Conservation (phyloP, 495 filamentous ascomycete species). For the Daldinia childiae region DNA sequence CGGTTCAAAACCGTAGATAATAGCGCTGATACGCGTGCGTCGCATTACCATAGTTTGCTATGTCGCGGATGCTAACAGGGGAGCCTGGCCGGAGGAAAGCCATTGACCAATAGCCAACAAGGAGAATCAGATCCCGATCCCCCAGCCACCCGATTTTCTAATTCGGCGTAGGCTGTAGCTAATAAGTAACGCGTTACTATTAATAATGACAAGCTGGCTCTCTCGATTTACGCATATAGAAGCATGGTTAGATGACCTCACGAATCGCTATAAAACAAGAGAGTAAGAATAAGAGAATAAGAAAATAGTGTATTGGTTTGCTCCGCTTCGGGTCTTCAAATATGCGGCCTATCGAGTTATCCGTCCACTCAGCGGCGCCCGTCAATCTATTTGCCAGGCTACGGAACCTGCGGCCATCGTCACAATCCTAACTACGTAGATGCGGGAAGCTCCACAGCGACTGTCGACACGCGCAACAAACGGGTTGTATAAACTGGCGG, state of each 20-base stretch:
- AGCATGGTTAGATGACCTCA: constrained; percentile 12
- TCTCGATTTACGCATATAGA: constrained; percentile 11
- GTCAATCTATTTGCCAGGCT: constrained; percentile 39
- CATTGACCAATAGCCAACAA: constrained; percentile 39
- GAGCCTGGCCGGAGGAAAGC: constrained; percentile 29
- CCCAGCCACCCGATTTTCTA: constrained; percentile 43
- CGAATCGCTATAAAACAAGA: constrained; percentile 23
- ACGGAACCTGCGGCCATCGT: constrained; percentile 39
- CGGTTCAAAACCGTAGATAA: constrained; percentile 10
- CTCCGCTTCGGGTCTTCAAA: constrained; percentile 23
- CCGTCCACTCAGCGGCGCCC: constrained; percentile 31
- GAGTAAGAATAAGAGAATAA: background rate
- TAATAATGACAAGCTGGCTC: constrained; percentile 39
- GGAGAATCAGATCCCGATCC: constrained; percentile 37
- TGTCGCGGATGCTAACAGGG: constrained; percentile 38
- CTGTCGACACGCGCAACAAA: constrained; percentile 40
- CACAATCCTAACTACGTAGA: constrained; percentile 33
- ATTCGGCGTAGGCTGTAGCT: constrained; percentile 27
- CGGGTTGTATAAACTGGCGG: constrained; percentile 34
- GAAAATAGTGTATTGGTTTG: constrained; percentile 1
- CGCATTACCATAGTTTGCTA: constrained; percentile 41
- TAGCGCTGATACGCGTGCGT: constrained; percentile 24
- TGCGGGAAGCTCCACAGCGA: constrained; percentile 30
- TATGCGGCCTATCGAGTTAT: constrained; percentile 30
- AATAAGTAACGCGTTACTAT: constrained; percentile 33